Conservation (phyloP, 192 early-diverging fungal species). For the Rhizoclosmatium globosum region DNA sequence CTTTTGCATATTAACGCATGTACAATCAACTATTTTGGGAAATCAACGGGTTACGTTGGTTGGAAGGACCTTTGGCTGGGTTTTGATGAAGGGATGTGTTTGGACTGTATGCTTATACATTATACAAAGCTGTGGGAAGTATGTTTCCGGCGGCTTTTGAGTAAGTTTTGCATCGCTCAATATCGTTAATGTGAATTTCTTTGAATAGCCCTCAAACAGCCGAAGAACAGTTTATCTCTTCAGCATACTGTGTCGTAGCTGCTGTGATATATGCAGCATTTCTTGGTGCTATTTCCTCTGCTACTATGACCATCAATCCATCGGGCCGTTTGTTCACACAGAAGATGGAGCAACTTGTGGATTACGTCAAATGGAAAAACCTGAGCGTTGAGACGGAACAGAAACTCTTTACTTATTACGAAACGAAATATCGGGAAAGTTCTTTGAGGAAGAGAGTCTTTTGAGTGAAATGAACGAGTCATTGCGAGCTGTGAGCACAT, state of each 20-base stretch:
- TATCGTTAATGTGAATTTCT: background rate
- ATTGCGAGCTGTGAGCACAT: slow-evolving; percentile 28
- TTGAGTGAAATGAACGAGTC: slow-evolving; percentile 41
- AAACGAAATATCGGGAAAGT: slow-evolving; percentile 47
- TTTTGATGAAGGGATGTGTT: background rate
- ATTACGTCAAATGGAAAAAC: slow-evolving; percentile 44
- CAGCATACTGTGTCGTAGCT: background rate
- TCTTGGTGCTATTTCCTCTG: slow-evolving; percentile 37
- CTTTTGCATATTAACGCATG: slow-evolving; percentile 43
- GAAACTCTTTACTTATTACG: slow-evolving; percentile 38
- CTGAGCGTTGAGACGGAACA: slow-evolving; percentile 13
- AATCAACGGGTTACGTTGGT: slow-evolving; percentile 9
- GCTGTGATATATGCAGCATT: slow-evolving; percentile 36
- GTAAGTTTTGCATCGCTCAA: background rate
- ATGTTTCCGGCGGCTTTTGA: slow-evolving; percentile 36
- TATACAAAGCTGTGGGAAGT: slow-evolving; percentile 37
- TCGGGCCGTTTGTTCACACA: slow-evolving; percentile 29
- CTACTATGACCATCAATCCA: slow-evolving; percentile 26
- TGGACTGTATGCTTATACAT: slow-evolving; percentile 3
- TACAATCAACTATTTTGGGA: slow-evolving; percentile 15
- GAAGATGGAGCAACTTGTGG: slow-evolving; percentile 45
- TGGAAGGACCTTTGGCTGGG: background rate
- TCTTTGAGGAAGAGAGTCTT: slow-evolving; percentile 36
- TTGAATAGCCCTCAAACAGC: slow-evolving; percentile 8
- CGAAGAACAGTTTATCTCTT: slow-evolving; percentile 12